Evolutionary conservation across 108 stramenopile genomes (phyloP), one percentile per base, ranked within the genome.

Genomic region (Cylindrotheca closterium): DNA sequence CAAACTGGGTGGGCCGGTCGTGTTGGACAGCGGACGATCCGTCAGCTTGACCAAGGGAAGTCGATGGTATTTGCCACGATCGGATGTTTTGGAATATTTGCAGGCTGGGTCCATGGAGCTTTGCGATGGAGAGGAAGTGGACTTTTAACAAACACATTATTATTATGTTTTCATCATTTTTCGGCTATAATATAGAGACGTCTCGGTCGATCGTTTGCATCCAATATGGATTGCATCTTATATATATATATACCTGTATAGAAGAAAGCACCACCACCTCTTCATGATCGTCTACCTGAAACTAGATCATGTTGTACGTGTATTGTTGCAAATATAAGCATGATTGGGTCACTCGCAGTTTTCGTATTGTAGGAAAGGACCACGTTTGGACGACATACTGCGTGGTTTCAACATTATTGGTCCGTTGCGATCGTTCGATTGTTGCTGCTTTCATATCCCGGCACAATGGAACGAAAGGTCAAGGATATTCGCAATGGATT

Each of bases 11-110:
- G 92, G 89, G 60, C 89, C 64, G 61, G 83, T 86, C 48, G 88
- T 88, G 0, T 59, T 79, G 57, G 87, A 87, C 30, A 77, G 70
- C 50, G 89, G 92, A 60, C 86, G 87, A 0, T 67, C 68, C 37
- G 94, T 96, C 24, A 70, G 71, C 37, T 73, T 96, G 48, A 84
- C 86, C 55, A 63, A 79, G 60, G 96, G 96, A 19, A 83, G 86
- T 17, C 80, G 78, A 30, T 93, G 96, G 70, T 89, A 86, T 60
- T 75, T 98, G 75, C 89, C 92, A 3, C 74, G 87, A 46, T 58
- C 75, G 42, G 97, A 98, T 73, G 94, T 95, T 47, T 87, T 93
- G 70, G 83, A 83, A 30, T 83, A 94, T 58, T 75, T 97, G 47
- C 78, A 89, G 27, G 79, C 88, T 59, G 97, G 97, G 8, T 60